Percentiles rank a stretch among this genome's conserved stretches.
phyloP scores from a whole-genome alignment of 2,329 filamentous ascomycete species.

The Setomelanomma holmii region DNA sequence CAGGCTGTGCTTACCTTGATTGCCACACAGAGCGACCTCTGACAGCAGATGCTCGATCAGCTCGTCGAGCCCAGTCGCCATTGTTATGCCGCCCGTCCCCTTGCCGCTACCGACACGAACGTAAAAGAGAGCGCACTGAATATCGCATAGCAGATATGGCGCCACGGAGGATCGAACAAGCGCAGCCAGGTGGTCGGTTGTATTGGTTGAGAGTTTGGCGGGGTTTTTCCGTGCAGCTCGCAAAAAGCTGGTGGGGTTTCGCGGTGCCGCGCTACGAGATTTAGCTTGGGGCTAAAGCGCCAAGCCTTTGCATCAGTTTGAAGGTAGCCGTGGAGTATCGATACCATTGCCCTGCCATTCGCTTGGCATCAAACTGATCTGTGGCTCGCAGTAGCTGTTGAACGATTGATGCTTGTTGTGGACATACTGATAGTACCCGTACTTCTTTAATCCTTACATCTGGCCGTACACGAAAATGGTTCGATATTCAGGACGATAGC shows the following conservation, averaged over 20 bases:
- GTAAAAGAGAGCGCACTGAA: conserved; percentile 9
- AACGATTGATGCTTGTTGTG: too few species aligned
- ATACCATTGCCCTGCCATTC: too few species aligned
- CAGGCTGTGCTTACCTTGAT: conserved; percentile 59
- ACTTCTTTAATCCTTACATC: neutral
- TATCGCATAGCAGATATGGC: conserved; percentile 18
- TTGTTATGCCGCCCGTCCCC: conserved; percentile 27
- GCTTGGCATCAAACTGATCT: neutral
- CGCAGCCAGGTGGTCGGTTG: conserved; percentile 8
- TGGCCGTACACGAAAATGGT: conserved; percentile 16
- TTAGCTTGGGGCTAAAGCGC: conserved; percentile 7
- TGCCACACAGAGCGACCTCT: conserved; percentile 65
- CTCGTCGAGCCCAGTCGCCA: conserved; percentile 58
- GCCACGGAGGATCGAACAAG: conserved; percentile 15
- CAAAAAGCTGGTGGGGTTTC: conserved; percentile 15
- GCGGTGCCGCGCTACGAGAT: too few species aligned
- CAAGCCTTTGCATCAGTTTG: neutral
- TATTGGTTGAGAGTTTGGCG: conserved; percentile 8
- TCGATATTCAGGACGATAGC: conserved; percentile 10
- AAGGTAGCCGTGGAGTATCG: neutral
- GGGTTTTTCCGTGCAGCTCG: conserved; percentile 1
- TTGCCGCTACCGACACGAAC: conserved; percentile 17
- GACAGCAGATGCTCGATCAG: conserved; percentile 65
- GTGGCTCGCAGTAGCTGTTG: neutral
- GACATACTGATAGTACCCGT: too few species aligned